phyloP scores from a whole-genome alignment of 805 yeast genomes.

The Starmera dryadoides region DNA sequence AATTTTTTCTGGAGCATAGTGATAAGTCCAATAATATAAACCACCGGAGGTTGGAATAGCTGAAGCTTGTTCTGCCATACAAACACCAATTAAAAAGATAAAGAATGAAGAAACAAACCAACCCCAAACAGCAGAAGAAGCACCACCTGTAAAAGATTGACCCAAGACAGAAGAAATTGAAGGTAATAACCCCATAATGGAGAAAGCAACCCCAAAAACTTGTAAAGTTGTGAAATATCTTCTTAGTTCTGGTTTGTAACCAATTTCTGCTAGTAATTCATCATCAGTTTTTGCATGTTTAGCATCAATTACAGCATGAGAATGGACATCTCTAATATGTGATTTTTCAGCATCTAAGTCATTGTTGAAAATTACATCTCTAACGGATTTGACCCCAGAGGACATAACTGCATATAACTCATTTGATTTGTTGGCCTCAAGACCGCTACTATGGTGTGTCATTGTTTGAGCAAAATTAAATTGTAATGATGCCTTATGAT shows the following conservation, averaged over 20 bases:
- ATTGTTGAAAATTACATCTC: constrained; percentile 12
- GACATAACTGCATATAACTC: constrained; percentile 6
- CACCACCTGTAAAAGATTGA: constrained; percentile 54
- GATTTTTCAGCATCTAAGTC: constrained; percentile 12
- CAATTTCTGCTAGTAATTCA: constrained; percentile 39
- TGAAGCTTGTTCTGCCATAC: constrained; percentile 61
- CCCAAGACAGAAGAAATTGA: constrained; percentile 50
- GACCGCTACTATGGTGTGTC: neutral
- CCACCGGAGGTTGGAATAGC: constrained; percentile 77
- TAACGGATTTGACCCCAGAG: constrained; percentile 12
- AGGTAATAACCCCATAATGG: constrained; percentile 56
- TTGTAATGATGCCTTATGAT: too few relatives aligned
- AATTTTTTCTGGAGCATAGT: constrained; percentile 50
- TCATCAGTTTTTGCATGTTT: constrained; percentile 18
- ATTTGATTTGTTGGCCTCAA: neutral
- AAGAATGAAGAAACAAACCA: constrained; percentile 56
- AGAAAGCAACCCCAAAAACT: constrained; percentile 65
- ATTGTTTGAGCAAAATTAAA: neutral
- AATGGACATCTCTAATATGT: constrained; percentile 14
- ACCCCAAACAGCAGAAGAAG: constrained; percentile 59
- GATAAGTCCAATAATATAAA: constrained; percentile 59
- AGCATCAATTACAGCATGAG: constrained; percentile 21
- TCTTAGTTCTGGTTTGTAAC: constrained; percentile 63
- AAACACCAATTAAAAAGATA: constrained; percentile 49
- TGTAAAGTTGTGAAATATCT: constrained; percentile 57